Percentiles rank a stretch among this genome's conserved stretches.
phyloP scores from a whole-genome alignment of 2,329 filamentous ascomycete species.

The Hyphodiscus sp. region DNA sequence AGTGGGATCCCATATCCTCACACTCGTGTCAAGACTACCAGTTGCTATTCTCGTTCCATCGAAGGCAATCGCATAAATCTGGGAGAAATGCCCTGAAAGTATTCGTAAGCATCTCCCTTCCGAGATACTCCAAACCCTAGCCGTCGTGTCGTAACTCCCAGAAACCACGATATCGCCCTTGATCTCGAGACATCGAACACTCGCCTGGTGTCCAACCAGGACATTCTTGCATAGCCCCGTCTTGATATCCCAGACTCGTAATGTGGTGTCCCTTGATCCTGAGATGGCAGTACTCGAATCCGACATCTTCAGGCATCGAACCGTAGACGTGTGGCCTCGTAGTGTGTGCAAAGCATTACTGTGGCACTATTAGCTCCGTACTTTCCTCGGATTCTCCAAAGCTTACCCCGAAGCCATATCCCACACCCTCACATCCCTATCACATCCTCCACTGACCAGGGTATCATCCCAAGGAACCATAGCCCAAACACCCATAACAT shows the following conservation, averaged over 20 bases:
- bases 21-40: slow-evolving; percentile 91
- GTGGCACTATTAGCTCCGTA: slow-evolving; percentile 25
- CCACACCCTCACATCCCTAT: slow-evolving; percentile 95
- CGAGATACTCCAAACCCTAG: slow-evolving; percentile 95
- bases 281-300: slow-evolving; percentile 92
- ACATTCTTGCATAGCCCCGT: slow-evolving; percentile 87
- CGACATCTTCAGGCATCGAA: slow-evolving; percentile 96
- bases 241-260: slow-evolving; percentile 90
- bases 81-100: slow-evolving; percentile 90
- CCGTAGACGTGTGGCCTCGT: slow-evolving; percentile 92
- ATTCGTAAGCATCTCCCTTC: slow-evolving; percentile 89
- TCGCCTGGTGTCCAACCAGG: slow-evolving; percentile 89
- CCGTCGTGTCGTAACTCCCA: slow-evolving; percentile 95
- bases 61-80: slow-evolving; percentile 98
- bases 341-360: slow-evolving; percentile 75
- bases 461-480: slow-evolving; percentile 98
- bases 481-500: slow-evolving; percentile 99
- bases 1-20: slow-evolving; percentile 90
- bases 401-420: slow-evolving; percentile 84
- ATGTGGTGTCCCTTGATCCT: slow-evolving; percentile 87
- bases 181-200: slow-evolving; percentile 90
- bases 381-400: slow-evolving; percentile 5
- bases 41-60: slow-evolving; percentile 91
- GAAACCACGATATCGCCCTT: slow-evolving; percentile 97
- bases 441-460: slow-evolving; percentile 91